Percentiles rank a stretch among this genome's conserved stretches.
Conservation (phyloP, 495 filamentous ascomycete genomes). For the Lepraria neglecta region DNA sequence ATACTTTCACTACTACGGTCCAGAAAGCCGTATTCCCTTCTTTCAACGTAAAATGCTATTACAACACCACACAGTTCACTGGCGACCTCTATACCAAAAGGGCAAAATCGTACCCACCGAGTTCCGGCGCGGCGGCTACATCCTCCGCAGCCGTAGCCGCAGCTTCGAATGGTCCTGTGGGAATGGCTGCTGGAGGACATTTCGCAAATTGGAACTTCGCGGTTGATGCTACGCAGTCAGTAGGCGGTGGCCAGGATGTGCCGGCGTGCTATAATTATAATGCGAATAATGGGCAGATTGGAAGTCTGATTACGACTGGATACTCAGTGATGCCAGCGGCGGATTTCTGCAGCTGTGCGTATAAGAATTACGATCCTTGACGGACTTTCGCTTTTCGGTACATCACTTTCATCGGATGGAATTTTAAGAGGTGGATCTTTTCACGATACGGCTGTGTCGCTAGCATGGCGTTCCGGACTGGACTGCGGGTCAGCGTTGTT, state of each 20-base stretch:
- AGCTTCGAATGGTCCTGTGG: constrained; percentile 14
- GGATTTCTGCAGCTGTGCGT: constrained; percentile 27
- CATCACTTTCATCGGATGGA: too few relatives aligned
- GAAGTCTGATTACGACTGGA: constrained; percentile 17
- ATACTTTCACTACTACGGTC: constrained; percentile 42
- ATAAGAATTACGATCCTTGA: constrained; percentile 26
- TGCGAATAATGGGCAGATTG: constrained; percentile 9
- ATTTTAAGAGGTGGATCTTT: too few relatives aligned
- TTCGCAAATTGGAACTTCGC: constrained; percentile 42
- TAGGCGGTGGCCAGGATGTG: constrained; percentile 35
- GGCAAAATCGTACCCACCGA: constrained; percentile 36
- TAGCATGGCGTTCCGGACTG: too few relatives aligned
- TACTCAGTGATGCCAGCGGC: constrained; percentile 12
- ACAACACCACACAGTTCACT: constrained; percentile 43
- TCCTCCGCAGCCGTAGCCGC: constrained; percentile 18
- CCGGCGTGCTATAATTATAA: constrained; percentile 40
- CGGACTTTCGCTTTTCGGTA: not conserved
- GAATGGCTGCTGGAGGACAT: constrained; percentile 20
- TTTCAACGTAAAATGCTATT: constrained; percentile 43
- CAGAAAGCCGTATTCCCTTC: constrained; percentile 41
- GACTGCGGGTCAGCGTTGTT: too few relatives aligned
- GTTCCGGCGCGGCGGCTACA: not conserved
- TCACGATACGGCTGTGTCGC: too few relatives aligned
- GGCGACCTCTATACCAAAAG: constrained; percentile 49
- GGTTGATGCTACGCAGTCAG: constrained; percentile 41